phyloP scores from a whole-genome alignment of 2,329 filamentous ascomycete genomes.

The Phaeosphaeriaceae sp. region DNA sequence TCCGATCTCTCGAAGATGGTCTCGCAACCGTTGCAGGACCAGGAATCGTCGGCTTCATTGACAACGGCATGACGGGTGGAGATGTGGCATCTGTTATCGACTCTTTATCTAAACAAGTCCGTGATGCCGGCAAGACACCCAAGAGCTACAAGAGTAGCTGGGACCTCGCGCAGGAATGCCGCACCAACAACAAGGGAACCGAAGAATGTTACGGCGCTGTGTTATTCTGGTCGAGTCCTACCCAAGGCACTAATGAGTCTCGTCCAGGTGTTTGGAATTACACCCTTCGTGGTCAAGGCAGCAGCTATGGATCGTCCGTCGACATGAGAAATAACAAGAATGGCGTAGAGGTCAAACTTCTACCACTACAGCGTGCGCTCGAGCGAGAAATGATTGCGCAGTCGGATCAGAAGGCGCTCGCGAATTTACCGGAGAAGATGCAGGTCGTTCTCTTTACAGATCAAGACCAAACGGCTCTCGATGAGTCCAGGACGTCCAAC shows the following conservation, averaged over 20 bases:
- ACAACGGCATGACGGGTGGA: constrained; percentile 31
- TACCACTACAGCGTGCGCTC: constrained; percentile 33
- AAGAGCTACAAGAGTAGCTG: constrained; percentile 14
- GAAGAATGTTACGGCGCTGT: constrained; percentile 28
- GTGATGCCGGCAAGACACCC: constrained; percentile 23
- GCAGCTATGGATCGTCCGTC: constrained; percentile 1
- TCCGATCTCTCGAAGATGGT: constrained; percentile 26
- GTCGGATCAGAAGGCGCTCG: constrained; percentile 23
- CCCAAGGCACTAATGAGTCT: constrained; percentile 36
- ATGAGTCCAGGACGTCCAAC: constrained; percentile 17
- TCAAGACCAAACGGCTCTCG: constrained; percentile 16
- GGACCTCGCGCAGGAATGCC: constrained; percentile 22
- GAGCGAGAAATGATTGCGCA: constrained; percentile 51
- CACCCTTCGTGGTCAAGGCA: constrained; percentile 23
- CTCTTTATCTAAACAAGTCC: constrained; percentile 22
- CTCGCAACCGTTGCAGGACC: constrained; percentile 18
- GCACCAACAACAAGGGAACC: constrained; percentile 11
- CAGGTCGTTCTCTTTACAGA: constrained; percentile 24
- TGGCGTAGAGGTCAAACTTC: constrained; percentile 18
- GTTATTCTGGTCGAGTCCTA: constrained; percentile 28
- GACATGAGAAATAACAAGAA: constrained; percentile 25
- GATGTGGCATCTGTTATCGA: constrained; percentile 28
- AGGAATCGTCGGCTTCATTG: constrained; percentile 30
- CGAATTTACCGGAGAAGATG: constrained; percentile 9
- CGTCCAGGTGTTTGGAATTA: constrained; percentile 32